A percentile compares a stretch with the other conserved stretches of the same genome.
Evolutionary conservation across 805 yeast genomes (phyloP).

Genomic region (Candida boleticola): DNA sequence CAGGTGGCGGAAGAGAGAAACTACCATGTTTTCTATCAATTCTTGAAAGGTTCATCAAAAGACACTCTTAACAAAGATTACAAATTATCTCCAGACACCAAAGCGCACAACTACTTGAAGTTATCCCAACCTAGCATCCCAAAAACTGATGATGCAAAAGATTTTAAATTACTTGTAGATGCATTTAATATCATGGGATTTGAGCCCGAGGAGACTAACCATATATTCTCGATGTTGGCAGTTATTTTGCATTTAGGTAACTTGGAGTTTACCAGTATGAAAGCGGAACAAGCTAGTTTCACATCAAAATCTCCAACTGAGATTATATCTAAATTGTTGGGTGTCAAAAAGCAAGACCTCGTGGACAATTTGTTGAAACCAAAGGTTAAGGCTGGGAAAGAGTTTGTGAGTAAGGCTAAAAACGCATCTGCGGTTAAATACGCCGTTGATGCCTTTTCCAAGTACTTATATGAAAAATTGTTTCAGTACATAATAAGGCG

Average conservation of each 20-base stretch:
- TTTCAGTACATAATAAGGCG: slow-evolving; percentile 74
- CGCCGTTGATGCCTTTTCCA: slow-evolving; percentile 83
- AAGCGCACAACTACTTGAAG: slow-evolving; percentile 56
- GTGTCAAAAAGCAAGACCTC: slow-evolving; percentile 51
- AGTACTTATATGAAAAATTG: slow-evolving; percentile 78
- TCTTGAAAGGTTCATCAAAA: slow-evolving; percentile 64
- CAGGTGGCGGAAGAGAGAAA: slow-evolving; percentile 81
- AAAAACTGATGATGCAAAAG: slow-evolving; percentile 73
- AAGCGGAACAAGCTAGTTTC: slow-evolving; percentile 74
- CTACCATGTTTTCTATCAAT: slow-evolving; percentile 90
- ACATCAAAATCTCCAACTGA: slow-evolving; percentile 49
- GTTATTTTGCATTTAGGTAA: slow-evolving; percentile 84
- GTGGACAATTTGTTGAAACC: slow-evolving; percentile 69
- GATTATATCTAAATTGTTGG: slow-evolving; percentile 59
- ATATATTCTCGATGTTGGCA: slow-evolving; percentile 67
- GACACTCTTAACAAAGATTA: slow-evolving; percentile 40
- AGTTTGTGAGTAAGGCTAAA: slow-evolving; percentile 75
- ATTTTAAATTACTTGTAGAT: slow-evolving; percentile 57
- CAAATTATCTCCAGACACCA: slow-evolving; percentile 38
- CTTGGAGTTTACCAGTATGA: slow-evolving; percentile 63
- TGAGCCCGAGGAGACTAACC: slow-evolving; percentile 47
- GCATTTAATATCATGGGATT: slow-evolving; percentile 80
- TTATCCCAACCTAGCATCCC: slow-evolving; percentile 55
- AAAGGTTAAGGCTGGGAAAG: slow-evolving; percentile 87
- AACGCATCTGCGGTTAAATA: slow-evolving; percentile 77